These are phyloP conservation scores for Tremellales sp. DNA, from an alignment of 1,284 basidiomycete genomes.

Conservation along the genomic window DNA sequence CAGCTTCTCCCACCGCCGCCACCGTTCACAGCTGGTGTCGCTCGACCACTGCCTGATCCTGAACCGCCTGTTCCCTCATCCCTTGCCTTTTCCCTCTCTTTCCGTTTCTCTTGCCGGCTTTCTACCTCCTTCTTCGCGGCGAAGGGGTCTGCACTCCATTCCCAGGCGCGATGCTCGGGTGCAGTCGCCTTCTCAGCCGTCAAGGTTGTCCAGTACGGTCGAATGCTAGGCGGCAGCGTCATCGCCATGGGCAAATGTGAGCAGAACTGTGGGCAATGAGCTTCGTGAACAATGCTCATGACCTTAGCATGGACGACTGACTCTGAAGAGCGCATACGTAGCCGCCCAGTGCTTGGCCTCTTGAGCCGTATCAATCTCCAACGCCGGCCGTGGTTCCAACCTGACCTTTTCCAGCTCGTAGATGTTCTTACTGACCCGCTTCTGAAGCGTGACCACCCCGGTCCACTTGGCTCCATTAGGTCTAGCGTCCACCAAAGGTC, in stretches of 20 bases:
- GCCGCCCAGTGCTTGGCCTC: conserved; percentile 85
- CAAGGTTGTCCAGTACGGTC: conserved; percentile 78
- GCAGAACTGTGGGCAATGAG: conserved; percentile 61
- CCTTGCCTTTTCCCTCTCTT: conserved; percentile 31
- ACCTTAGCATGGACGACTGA: conserved; percentile 50
- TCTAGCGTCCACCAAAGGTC: conserved; percentile 62
- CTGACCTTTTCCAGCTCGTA: conserved; percentile 63
- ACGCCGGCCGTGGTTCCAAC: conserved; percentile 65
- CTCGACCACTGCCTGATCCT: conserved; percentile 30
- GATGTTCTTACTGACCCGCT: conserved; percentile 64
- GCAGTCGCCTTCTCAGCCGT: conserved; percentile 64
- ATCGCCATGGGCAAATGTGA: conserved; percentile 72
- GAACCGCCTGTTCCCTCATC: conserved; percentile 7
- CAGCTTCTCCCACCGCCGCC: conserved; percentile 54
- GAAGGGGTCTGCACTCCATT: conserved; percentile 82
- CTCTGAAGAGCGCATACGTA: conserved; percentile 79
- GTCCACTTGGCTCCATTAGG: conserved; percentile 32
- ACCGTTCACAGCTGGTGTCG: conserved; percentile 1
- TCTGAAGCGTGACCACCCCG: conserved; percentile 58
- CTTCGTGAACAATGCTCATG: not conserved
- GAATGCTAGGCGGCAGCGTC: conserved; percentile 71
- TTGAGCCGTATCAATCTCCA: conserved; percentile 59
- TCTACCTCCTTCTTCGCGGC: conserved; percentile 64
- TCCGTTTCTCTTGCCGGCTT: conserved; percentile 58
- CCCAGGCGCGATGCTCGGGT: conserved; percentile 72